Conservation (phyloP, 73 alveolate genomes). For the Urostyla sp. region DNA sequence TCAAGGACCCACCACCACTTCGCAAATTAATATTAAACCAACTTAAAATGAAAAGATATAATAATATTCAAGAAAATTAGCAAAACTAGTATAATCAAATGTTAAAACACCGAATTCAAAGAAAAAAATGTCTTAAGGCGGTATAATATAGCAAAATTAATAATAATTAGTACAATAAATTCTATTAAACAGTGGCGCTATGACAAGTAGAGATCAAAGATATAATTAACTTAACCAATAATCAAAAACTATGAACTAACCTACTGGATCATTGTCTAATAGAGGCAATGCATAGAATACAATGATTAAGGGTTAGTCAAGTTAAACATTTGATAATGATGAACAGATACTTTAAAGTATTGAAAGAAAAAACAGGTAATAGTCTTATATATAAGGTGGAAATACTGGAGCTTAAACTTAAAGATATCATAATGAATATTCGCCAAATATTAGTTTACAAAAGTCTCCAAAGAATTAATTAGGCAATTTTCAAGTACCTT, state of each 20-base stretch:
- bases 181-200: too few relatives aligned
- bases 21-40: background rate
- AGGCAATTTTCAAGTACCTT: background rate
- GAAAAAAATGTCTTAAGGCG: too few relatives aligned
- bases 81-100: constrained; percentile 34
- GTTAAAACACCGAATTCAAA: constrained; percentile 43
- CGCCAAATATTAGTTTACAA: constrained; percentile 19
- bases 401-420: constrained; percentile 32
- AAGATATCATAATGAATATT: constrained; percentile 27
- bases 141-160: too few relatives aligned
- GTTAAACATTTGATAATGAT: constrained; percentile 28
- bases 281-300: background rate
- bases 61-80: constrained; percentile 31
- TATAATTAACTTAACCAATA: too few relatives aligned
- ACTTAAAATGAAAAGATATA: constrained; percentile 37
- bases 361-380: constrained; percentile 14
- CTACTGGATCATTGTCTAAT: background rate
- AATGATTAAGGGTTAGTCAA: background rate
- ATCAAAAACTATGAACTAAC: too few relatives aligned
- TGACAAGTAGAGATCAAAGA: too few relatives aligned
- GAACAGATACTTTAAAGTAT: constrained; percentile 37
- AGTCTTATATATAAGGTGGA: constrained; percentile 24
- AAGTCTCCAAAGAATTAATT: constrained; percentile 8
- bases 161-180: too few relatives aligned
- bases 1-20: background rate